These are phyloP conservation scores for Cryptosporidium viatorum DNA, from an alignment of 169 alveolate species.

Conservation along the genomic window DNA sequence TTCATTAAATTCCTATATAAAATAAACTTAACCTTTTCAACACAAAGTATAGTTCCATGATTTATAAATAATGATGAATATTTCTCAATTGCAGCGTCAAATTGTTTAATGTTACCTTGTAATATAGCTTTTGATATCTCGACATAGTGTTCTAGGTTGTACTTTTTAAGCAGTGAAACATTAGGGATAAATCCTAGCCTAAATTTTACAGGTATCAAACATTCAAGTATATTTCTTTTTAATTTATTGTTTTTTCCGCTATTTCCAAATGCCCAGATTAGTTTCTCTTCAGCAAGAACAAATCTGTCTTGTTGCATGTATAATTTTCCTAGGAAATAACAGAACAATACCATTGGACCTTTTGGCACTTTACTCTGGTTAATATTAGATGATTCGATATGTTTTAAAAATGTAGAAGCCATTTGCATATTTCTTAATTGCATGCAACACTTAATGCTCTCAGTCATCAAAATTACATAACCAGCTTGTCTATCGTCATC, in stretches of 20 bases:
- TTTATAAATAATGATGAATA: slow-evolving; percentile 77
- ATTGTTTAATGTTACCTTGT: slow-evolving; percentile 80
- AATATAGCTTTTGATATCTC: slow-evolving; percentile 82
- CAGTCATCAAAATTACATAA: slow-evolving; percentile 84
- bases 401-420: slow-evolving; percentile 89
- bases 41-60: slow-evolving; percentile 87
- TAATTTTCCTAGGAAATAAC: slow-evolving; percentile 84
- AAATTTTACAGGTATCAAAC: slow-evolving; percentile 85
- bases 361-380: slow-evolving; percentile 83
- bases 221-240: slow-evolving; percentile 84
- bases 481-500: slow-evolving; percentile 88
- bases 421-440: slow-evolving; percentile 91
- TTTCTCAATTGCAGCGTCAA: slow-evolving; percentile 79
- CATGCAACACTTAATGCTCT: slow-evolving; percentile 86
- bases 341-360: slow-evolving; percentile 87
- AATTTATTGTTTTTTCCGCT: slow-evolving; percentile 79
- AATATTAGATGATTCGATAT: slow-evolving; percentile 84
- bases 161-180: slow-evolving; percentile 79
- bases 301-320: slow-evolving; percentile 88
- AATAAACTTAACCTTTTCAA: slow-evolving; percentile 84
- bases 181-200: slow-evolving; percentile 87
- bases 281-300: slow-evolving; percentile 78
- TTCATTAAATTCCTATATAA: slow-evolving; percentile 84
- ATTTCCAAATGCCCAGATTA: slow-evolving; percentile 79
- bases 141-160: slow-evolving; percentile 80